Percentiles rank a stretch among this genome's conserved stretches.
phyloP scores from a whole-genome alignment of 768 basidiomycete genomes.

The Daedaleopsis sinensis region DNA sequence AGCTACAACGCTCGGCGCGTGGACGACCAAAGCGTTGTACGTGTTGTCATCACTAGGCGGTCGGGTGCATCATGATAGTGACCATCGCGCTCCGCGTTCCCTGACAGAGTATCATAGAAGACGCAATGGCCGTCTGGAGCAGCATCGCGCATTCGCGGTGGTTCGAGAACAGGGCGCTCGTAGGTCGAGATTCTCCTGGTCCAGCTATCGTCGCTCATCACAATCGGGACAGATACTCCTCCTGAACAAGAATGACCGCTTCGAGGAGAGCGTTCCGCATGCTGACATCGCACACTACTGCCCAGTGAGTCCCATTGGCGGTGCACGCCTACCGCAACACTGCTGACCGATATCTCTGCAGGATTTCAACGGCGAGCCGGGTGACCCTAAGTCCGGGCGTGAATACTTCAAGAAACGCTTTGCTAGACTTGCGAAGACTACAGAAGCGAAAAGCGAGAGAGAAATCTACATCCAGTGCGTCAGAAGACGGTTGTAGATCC shows the following conservation, averaged over 20 bases:
- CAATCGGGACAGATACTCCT: slow-evolving; percentile 66
- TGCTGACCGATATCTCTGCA: neutral
- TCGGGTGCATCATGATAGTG: neutral
- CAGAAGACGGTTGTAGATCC: neutral
- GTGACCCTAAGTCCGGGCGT: neutral
- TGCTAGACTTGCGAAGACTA: neutral
- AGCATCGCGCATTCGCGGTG: neutral
- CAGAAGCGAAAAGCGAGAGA: neutral
- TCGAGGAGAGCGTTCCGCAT: slow-evolving; percentile 74
- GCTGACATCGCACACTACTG: slow-evolving; percentile 89
- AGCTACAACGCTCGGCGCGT: slow-evolving; percentile 94
- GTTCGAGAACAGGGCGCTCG: neutral
- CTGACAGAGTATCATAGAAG: neutral
- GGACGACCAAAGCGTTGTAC: slow-evolving; percentile 28
- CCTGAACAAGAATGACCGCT: slow-evolving; percentile 94
- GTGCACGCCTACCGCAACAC: neutral
- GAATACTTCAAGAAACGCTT: neutral
- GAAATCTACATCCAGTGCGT: neutral
- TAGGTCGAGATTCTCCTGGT: neutral
- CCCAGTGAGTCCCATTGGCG: slow-evolving; percentile 29
- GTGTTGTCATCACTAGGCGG: neutral
- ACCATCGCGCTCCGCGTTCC: neutral
- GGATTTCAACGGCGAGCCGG: neutral
- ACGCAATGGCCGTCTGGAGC: neutral
- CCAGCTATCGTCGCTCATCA: slow-evolving; percentile 40